These are phyloP conservation scores for Venturia asperata DNA, from an alignment of 2,329 filamentous ascomycete species.

Conservation along the genomic window DNA sequence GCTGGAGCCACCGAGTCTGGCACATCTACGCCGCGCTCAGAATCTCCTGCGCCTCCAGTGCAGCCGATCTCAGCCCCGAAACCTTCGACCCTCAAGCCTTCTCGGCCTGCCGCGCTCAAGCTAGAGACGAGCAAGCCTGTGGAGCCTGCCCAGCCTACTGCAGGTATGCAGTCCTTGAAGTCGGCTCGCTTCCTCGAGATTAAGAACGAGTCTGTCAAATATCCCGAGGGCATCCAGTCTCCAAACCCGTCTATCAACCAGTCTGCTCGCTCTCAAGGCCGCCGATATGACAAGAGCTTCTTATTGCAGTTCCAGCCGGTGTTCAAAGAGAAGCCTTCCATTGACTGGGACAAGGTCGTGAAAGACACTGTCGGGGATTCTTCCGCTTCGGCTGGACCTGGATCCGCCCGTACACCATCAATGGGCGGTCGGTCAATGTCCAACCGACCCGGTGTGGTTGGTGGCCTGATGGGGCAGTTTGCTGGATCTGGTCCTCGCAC, in stretches of 20 bases:
- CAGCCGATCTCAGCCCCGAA: conserved; percentile 36
- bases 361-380: conserved; percentile 76
- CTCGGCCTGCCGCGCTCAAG: conserved; percentile 70
- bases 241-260: conserved; percentile 91
- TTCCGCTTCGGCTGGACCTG: conserved; percentile 57
- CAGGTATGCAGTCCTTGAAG: conserved; percentile 86
- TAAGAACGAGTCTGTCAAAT: conserved; percentile 63
- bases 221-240: conserved; percentile 75
- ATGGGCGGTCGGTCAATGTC: conserved; percentile 45
- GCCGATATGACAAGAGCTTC: conserved; percentile 94
- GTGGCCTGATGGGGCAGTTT: conserved; percentile 63
- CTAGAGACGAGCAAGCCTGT: conserved; percentile 78
- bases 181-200: conserved; percentile 82
- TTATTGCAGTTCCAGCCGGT: conserved; percentile 92
- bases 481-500: conserved; percentile 46
- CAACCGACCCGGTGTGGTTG: conserved; percentile 25
- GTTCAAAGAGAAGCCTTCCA: conserved; percentile 91
- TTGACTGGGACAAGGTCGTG: conserved; percentile 87
- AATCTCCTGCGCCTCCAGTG: conserved; percentile 43
- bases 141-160: conserved; percentile 86
- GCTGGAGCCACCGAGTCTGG: conserved; percentile 30
- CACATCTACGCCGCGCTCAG: conserved; percentile 35
- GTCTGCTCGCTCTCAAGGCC: conserved; percentile 69
- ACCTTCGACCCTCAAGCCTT: conserved; percentile 21
- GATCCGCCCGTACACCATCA: conserved; percentile 50